Evolutionary conservation across 139 green algal genomes (phyloP).

Genomic region (Auxenochlorella pyrenoidosa): DNA sequence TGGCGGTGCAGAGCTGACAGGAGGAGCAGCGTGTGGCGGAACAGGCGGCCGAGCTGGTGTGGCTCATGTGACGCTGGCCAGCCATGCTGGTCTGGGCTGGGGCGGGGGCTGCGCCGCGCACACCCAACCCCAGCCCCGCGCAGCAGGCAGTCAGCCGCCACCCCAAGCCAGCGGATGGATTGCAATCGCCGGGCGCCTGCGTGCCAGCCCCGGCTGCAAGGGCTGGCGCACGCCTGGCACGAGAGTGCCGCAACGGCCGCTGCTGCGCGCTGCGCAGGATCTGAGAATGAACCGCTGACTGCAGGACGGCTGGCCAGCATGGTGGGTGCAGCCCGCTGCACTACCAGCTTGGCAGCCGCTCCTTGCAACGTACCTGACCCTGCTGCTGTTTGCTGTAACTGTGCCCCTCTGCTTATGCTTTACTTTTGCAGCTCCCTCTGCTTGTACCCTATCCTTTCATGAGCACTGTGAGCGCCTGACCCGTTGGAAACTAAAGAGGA

Average conservation of each 20-base stretch:
- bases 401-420: background rate
- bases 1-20: slow-evolving; percentile 85
- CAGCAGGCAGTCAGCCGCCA: no score
- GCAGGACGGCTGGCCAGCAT: background rate
- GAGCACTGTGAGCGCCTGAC: background rate
- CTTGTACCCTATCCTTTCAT: background rate
- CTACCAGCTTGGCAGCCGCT: background rate
- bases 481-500: no score
- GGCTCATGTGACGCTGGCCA: slow-evolving; percentile 37
- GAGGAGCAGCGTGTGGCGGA: slow-evolving; percentile 47
- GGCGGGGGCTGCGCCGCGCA: background rate
- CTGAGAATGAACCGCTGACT: background rate
- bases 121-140: no score
- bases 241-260: background rate
- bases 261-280: slow-evolving; percentile 29
- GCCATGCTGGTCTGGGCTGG: background rate
- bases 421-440: background rate
- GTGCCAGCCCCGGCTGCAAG: no score
- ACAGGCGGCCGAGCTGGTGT: slow-evolving; percentile 45
- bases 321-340: no score
- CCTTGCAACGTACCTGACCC: background rate
- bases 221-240: no score
- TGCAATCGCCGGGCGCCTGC: no score
- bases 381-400: background rate
- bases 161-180: background rate